Evolutionary conservation across 352 stramenopile species (phyloP), one percentile per base, ranked within the genome.

Genomic region (Globisporangium recalcitrans): DNA sequence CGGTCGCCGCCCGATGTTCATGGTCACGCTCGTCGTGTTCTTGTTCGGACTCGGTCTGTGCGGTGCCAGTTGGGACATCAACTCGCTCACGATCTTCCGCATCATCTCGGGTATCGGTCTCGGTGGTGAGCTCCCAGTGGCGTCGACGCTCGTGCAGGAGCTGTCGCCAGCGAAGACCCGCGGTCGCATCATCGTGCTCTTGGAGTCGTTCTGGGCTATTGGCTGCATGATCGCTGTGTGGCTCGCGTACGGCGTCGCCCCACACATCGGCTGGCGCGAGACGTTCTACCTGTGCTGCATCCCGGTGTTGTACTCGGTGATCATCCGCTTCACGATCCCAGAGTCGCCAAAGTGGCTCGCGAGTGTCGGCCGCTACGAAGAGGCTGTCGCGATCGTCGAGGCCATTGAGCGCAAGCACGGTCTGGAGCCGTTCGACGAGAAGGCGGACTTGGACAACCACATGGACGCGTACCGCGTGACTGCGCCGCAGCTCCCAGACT

Each of bases 271-370:
- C 46, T 90, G 81, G 81, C 77, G 81, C 21, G 65, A 82, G 31
- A 82, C 79, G 16, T 88, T 83, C 48, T 79, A 77, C 53, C 55
- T 88, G 10, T 85, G 64, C 59, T 81, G 68, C 52, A 79, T 78
- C 44, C 69, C 70, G 4, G 77, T 84, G 16, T 6, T 90, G 2
- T 90, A 82, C 54, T 71, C 75, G 9, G 67, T 67, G 36, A 70
- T 80, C 9, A 77, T 90, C 34, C 73, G 75, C 21, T 73, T 83
- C 31, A 72, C 53, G 26, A 74, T 88, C 46, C 81, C 77, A 0
- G 81, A 90, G 65, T 88, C 78, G n/a, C 78, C 81, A 47, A 86
- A 87, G 65, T 90, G 81, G 81, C 69, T 88, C 10, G 81, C 81
- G 26, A 85, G 73, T 31, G 78, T 90, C 21, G 78, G 78, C 8